A percentile compares a stretch with the other conserved stretches of the same genome.
phyloP scores from a whole-genome alignment of 139 green algal species.

The Chlorella sp. region DNA sequence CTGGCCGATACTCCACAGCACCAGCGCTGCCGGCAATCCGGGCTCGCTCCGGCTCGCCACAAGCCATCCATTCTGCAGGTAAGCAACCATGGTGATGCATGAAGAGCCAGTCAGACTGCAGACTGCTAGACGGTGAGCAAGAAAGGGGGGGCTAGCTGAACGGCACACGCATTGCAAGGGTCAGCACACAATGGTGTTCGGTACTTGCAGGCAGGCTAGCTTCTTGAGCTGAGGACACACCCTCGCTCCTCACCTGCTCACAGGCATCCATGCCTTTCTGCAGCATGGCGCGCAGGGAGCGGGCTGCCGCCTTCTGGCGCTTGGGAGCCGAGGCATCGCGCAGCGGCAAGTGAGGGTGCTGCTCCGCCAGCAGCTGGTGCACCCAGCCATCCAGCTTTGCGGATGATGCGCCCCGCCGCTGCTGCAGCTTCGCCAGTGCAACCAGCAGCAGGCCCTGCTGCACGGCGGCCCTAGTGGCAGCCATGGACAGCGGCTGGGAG shows the following conservation, averaged over 20 bases:
- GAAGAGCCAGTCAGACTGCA: too few species aligned
- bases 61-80: background rate
- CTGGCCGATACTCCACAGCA: background rate
- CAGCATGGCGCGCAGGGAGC: background rate
- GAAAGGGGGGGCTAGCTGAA: too few species aligned
- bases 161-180: too few species aligned
- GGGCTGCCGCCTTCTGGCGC: background rate
- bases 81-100: too few species aligned
- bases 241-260: background rate
- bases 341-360: background rate
- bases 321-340: background rate
- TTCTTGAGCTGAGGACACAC: background rate
- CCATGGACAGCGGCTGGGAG: background rate
- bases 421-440: background rate
- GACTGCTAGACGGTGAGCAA: too few species aligned
- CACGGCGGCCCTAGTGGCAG: background rate
- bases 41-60: background rate
- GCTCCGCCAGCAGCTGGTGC: background rate
- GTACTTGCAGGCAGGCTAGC: too few species aligned
- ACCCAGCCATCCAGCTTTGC: background rate
- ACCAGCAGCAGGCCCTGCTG: constrained; percentile 19
- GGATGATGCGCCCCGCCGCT: background rate
- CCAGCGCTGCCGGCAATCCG: background rate
- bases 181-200: too few species aligned
- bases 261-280: background rate